Percentiles rank a stretch among this genome's conserved stretches.
These are phyloP conservation scores for Pneumocystis wakefieldiae DNA, from an alignment of 1,139 yeast genomes.

Conservation along the genomic window DNA sequence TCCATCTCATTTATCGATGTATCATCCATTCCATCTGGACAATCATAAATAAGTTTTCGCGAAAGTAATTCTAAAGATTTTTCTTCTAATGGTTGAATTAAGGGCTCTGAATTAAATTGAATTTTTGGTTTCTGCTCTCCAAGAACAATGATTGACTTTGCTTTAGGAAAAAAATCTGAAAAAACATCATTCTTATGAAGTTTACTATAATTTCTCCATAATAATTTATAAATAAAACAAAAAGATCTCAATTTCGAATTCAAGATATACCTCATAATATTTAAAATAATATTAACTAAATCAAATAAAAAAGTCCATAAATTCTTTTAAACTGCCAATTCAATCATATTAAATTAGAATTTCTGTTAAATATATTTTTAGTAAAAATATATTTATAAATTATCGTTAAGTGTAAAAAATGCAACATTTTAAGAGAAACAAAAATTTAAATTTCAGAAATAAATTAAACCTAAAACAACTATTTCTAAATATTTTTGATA, in stretches of 20 bases:
- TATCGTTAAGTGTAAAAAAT: neutral
- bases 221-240: neutral
- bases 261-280: neutral
- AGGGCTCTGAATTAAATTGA: neutral
- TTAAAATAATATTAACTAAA: neutral
- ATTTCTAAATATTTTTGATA: neutral
- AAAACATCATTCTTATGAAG: neutral
- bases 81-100: neutral
- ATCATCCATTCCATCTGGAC: neutral
- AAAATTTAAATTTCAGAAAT: neutral
- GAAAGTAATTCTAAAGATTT: neutral
- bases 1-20: neutral
- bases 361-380: neutral
- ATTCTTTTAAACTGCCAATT: neutral
- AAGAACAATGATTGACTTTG: neutral
- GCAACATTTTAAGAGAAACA: neutral
- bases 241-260: neutral
- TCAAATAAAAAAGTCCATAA: neutral
- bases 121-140: neutral
- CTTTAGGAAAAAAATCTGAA: neutral
- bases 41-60: neutral
- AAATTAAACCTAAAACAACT: neutral
- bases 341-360: neutral
- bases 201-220: neutral
- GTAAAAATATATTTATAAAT: neutral